phyloP scores from a whole-genome alignment of 1,139 yeast species.

The Lizanozyma gosingica region DNA sequence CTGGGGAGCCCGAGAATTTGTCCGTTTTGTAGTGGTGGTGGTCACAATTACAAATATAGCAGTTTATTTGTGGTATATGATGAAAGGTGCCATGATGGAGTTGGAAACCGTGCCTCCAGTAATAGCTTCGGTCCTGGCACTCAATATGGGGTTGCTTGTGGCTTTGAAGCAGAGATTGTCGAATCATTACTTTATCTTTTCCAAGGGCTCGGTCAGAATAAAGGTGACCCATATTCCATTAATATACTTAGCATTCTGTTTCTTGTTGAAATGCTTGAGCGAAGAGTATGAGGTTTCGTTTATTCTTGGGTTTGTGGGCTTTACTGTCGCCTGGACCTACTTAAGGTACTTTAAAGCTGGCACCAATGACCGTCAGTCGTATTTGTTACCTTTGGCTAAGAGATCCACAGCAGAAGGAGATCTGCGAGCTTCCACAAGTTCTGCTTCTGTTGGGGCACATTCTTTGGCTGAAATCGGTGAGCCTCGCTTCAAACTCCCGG shows the following conservation, averaged over 20 bases:
- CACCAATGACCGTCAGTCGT: conserved; percentile 35
- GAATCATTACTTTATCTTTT: conserved; percentile 32
- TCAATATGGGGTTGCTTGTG: conserved; percentile 31
- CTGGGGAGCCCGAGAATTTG: conserved; percentile 29
- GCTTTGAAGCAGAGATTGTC: conserved; percentile 39
- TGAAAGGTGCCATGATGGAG: conserved; percentile 20
- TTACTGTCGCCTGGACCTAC: conserved; percentile 31
- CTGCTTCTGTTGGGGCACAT: no score
- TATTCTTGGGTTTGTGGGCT: conserved; percentile 19
- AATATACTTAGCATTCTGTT: conserved; percentile 13
- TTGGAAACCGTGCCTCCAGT: conserved; percentile 31
- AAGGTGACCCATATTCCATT: conserved; percentile 34
- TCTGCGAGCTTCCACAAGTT: background rate
- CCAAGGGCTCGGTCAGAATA: conserved; percentile 29
- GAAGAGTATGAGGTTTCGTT: conserved; percentile 23
- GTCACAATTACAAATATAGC: conserved; percentile 24
- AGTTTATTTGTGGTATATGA: conserved; percentile 25
- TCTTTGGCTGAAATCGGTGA: background rate
- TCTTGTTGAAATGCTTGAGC: conserved; percentile 15
- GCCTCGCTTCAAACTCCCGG: background rate
- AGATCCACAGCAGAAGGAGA: background rate
- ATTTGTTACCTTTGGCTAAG: conserved; percentile 23
- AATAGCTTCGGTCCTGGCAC: conserved; percentile 27
- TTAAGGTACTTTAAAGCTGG: conserved; percentile 33
- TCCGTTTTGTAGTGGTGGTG: conserved; percentile 19